These are phyloP conservation scores for Coprinopsis strossmayeri DNA, from an alignment of 768 basidiomycete species.

Conservation along the genomic window DNA sequence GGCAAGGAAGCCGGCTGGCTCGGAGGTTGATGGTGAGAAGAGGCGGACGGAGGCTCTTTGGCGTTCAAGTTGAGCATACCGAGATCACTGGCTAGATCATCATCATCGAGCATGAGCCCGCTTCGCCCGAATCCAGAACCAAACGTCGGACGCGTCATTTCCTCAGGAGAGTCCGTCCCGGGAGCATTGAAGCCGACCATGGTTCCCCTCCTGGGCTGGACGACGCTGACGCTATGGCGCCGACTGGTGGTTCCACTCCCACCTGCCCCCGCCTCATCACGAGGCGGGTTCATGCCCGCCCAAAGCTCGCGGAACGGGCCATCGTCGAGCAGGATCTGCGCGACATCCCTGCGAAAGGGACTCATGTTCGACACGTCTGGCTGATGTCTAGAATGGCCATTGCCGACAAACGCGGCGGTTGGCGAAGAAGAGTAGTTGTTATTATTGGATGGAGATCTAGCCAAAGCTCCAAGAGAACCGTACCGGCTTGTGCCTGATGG, in stretches of 20 bases:
- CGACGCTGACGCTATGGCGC: conserved; percentile 77
- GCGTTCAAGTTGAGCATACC: conserved; percentile 52
- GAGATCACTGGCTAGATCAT: conserved; percentile 72
- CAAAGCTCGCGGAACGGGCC: conserved; percentile 70
- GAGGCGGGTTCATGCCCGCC: conserved; percentile 60
- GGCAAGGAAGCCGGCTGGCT: conserved; percentile 74
- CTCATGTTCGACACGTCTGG: conserved; percentile 71
- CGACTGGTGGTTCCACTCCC: conserved; percentile 75
- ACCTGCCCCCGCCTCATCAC: conserved; percentile 53
- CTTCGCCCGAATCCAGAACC: conserved; percentile 37
- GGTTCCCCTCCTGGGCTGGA: conserved; percentile 63
- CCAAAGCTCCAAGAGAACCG: conserved; percentile 51
- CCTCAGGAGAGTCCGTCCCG: conserved; percentile 33
- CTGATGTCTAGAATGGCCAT: conserved; percentile 38
- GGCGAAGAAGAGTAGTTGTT: conserved; percentile 41
- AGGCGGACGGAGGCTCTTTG: conserved; percentile 29
- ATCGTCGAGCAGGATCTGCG: conserved; percentile 70
- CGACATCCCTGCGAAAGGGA: conserved; percentile 81
- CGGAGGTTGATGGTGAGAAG: conserved; percentile 46
- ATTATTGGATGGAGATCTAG: conserved; percentile 49
- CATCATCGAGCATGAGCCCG: conserved; percentile 67
- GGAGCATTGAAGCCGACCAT: conserved; percentile 67
- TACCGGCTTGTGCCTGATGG: conserved; percentile 58
- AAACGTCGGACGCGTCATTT: conserved; percentile 25
- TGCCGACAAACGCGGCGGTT: conserved; percentile 33